These are phyloP conservation scores for Betula pendula DNA, from an alignment of 306 rosid genomes.

Conservation along the genomic window DNA sequence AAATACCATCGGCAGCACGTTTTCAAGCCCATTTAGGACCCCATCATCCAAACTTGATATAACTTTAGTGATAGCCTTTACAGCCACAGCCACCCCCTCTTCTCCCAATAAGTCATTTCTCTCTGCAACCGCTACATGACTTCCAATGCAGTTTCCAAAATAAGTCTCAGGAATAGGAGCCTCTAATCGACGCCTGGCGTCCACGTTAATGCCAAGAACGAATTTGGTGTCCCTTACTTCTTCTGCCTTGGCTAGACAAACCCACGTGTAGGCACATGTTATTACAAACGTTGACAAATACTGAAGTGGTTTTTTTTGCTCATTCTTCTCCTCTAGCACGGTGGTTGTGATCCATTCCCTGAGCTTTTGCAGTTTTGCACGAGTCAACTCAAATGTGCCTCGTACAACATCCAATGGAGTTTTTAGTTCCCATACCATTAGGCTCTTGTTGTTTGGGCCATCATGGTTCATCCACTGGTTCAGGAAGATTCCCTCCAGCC, in stretches of 20 bases:
- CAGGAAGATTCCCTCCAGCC: background rate
- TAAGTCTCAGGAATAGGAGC: constrained; percentile 29
- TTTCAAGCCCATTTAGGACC: constrained; percentile 18
- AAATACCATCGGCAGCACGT: background rate
- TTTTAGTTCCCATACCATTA: constrained; percentile 23
- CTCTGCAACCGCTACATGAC: background rate
- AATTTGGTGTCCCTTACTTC: constrained; percentile 1
- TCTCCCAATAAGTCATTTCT: constrained; percentile 6
- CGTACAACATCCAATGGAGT: constrained; percentile 25
- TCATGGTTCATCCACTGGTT: constrained; percentile 2
- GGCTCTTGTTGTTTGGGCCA: constrained; percentile 29
- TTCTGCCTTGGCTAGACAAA: constrained; percentile 35
- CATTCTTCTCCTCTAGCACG: constrained; percentile 7
- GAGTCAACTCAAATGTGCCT: constrained; percentile 38
- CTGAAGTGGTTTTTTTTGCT: background rate
- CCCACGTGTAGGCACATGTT: constrained; percentile 29
- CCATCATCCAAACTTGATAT: constrained; percentile 20
- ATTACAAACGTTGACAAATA: constrained; percentile 38
- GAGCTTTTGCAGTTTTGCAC: constrained; percentile 24
- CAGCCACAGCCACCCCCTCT: constrained; percentile 15
- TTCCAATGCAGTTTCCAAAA: constrained; percentile 45
- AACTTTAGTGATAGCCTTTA: constrained; percentile 12
- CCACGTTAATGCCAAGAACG: constrained; percentile 9
- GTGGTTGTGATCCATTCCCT: constrained; percentile 22
- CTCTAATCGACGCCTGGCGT: constrained; percentile 36